These are phyloP conservation scores for Geotrichum phurueaensis DNA, from an alignment of 1,139 yeast genomes.

Conservation along the genomic window DNA sequence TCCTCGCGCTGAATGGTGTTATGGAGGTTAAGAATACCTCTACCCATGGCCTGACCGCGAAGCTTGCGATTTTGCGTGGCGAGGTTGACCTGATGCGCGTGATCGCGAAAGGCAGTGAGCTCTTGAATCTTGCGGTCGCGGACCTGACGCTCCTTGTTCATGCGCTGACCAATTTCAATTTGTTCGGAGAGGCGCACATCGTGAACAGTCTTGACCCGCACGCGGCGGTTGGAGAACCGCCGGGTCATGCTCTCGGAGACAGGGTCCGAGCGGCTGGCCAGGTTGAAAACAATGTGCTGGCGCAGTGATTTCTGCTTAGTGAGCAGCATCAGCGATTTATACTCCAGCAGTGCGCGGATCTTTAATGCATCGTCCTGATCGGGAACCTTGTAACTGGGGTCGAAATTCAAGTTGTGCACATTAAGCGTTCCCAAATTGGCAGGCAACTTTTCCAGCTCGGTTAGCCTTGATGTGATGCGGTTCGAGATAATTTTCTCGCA, in stretches of 20 bases:
- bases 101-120: conserved; percentile 38
- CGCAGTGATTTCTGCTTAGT: conserved; percentile 82
- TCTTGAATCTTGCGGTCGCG: conserved; percentile 33
- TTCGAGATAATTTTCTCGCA: conserved; percentile 37
- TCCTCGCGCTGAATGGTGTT: conserved; percentile 81
- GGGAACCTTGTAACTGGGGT: conserved; percentile 41
- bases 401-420: conserved; percentile 35
- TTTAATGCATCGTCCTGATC: conserved; percentile 47
- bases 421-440: conserved; percentile 67
- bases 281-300: conserved; percentile 59
- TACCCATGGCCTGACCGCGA: conserved; percentile 29
- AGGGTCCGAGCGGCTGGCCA: conserved; percentile 42
- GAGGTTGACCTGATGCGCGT: conserved; percentile 33
- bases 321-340: conserved; percentile 71
- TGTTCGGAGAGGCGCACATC: conserved; percentile 58
- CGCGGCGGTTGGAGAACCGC: conserved; percentile 39
- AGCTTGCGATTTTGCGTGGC: conserved; percentile 24
- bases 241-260: conserved; percentile 31
- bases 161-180: conserved; percentile 49
- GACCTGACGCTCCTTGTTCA: conserved; percentile 45
- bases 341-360: conserved; percentile 65
- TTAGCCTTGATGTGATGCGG: conserved; percentile 58
- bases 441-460: conserved; percentile 71
- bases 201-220: conserved; percentile 59
- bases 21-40: conserved; percentile 52